Percentiles rank a stretch among this genome's conserved stretches.
phyloP scores from a whole-genome alignment of 257 asterid species.

The Petunia secreta region DNA sequence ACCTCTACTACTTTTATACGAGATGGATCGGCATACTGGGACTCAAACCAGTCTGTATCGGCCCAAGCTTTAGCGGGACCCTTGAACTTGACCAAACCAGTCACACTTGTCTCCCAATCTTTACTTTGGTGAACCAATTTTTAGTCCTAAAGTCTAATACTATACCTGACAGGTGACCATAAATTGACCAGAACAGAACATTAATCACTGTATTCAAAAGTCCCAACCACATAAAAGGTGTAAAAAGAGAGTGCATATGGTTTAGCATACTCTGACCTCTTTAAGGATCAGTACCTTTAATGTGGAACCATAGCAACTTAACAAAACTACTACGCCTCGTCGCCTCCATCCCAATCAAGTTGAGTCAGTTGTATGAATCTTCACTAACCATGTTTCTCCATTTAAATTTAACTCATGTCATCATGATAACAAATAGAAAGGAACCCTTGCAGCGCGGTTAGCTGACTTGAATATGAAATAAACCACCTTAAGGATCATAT shows the following conservation, averaged over 20 bases:
- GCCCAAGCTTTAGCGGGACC: no score
- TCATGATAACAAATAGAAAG: no score
- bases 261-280: conserved; percentile 68
- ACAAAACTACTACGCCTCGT: conserved; percentile 34
- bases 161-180: conserved; percentile 12
- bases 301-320: conserved; percentile 62
- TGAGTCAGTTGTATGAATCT: no score
- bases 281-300: conserved; percentile 75
- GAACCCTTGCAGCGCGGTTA: no score
- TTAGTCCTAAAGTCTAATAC: conserved; percentile 3
- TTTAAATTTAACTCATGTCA: no score
- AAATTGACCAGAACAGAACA: background rate
- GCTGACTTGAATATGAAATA: no score
- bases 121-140: conserved; percentile 11
- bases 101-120: conserved; percentile 12
- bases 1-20: no score
- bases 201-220: background rate
- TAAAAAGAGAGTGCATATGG: conserved; percentile 64
- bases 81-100: background rate
- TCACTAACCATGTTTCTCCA: no score
- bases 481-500: no score
- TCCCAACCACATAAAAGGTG: conserved; percentile 31
- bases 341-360: no score
- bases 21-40: no score
- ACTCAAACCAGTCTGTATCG: no score